These are phyloP conservation scores for Mollisia scopiformis DNA, from an alignment of 2,329 filamentous ascomycete species.

Conservation along the genomic window DNA sequence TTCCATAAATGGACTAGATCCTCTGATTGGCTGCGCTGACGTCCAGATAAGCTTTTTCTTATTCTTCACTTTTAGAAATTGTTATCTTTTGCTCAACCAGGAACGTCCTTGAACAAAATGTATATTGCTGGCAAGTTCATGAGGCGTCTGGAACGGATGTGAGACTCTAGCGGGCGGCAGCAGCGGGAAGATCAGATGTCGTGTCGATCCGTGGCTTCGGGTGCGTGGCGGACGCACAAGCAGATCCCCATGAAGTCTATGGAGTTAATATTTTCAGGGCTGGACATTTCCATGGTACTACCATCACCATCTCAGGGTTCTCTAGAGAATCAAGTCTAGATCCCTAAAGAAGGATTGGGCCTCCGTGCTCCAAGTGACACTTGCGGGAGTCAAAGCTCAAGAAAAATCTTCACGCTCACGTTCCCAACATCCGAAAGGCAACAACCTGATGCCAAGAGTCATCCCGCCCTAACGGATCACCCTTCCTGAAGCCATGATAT, in stretches of 20 bases:
- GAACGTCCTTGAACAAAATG: neutral
- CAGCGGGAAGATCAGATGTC: constrained; percentile 1
- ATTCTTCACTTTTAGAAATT: neutral
- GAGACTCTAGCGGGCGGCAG: neutral
- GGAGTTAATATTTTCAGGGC: neutral
- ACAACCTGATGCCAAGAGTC: neutral
- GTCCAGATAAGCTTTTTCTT: constrained; percentile 3
- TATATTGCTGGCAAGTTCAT: neutral
- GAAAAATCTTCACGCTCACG: neutral
- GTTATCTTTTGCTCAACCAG: neutral
- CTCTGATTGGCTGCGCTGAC: neutral
- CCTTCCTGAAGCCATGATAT: neutral
- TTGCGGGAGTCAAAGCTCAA: neutral
- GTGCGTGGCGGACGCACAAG: neutral
- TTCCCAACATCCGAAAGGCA: neutral
- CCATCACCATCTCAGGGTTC: neutral
- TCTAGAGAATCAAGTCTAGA: neutral
- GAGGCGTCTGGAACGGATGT: neutral
- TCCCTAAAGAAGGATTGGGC: neutral
- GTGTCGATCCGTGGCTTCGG: neutral
- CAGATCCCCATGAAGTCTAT: neutral
- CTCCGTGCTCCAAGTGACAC: neutral
- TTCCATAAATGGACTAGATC: neutral
- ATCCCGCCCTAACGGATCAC: neutral
- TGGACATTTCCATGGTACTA: neutral